Base-by-base conservation (phyloP, 2,329 filamentous ascomycete genomes). In the Xylariomycetidae sp. region DNA sequence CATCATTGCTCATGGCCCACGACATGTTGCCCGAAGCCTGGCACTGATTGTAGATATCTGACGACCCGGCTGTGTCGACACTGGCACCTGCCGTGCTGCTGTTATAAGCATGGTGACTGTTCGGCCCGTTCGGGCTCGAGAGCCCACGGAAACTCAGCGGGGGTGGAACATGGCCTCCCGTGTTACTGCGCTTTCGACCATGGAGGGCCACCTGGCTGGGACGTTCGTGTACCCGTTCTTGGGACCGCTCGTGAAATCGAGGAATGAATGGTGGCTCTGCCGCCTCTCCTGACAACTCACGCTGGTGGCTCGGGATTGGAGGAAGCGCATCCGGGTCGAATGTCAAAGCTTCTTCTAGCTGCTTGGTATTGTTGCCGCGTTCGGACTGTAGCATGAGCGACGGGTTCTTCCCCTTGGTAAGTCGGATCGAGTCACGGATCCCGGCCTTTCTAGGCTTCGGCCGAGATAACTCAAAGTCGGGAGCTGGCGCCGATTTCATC, bases 181-280 rank as follows among this genome's bases (percentile, higher is more conserved):
- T 95, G 53, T 90, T 93, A 64, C 88, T 95, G 42, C 89, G 75
- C 64, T 93, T 94, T 39, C 90, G 82, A 6, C 79, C 79, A 56
- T 95, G 89, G 0, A 70, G 56, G 28, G 59, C 54, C 4, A 52
- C 55, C 19, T 64, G 61, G 40, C 59, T 63, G 6, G 67, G 68
- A 12, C 75, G 67, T 19, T 56, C 54, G 18, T 56, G 57, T 22
- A 60, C 54, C 10, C 53, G 52, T n/a, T 63, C 60, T 28, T 58
- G 58, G 4, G 65, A 65, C 12, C 74, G 65, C 12, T 80, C 77
- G 39, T 72, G 66, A 61, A 84, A 85, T 4, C 84, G 77, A 3
- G 81, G 80, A 28, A 89, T 80, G 39, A 74, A 65, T 0, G 85
- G 85, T 23, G 85, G 80, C 43, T 84, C 79, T 1, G 84, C 84